phyloP scores from a whole-genome alignment of 208 protist genomes.

The Tetramitus jugosus region DNA sequence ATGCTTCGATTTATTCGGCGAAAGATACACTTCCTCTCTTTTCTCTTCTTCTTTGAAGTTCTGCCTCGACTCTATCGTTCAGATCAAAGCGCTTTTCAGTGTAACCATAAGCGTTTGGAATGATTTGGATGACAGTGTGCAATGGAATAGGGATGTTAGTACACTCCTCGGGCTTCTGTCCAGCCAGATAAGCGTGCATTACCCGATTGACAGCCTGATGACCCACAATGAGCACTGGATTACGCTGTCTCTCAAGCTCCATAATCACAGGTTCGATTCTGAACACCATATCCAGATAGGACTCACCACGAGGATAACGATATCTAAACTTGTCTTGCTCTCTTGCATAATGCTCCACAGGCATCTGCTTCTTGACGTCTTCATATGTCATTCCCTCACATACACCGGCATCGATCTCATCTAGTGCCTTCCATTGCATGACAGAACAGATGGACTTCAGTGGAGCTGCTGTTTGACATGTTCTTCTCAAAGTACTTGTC shows the following conservation, averaged over 20 bases:
- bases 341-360: neutral
- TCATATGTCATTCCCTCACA: slow-evolving; percentile 15
- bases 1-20: neutral
- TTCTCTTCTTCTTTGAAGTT: neutral
- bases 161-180: neutral
- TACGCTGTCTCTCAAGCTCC: slow-evolving; percentile 1
- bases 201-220: slow-evolving; percentile 19
- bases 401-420: slow-evolving; percentile 13
- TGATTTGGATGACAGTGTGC: slow-evolving; percentile 14
- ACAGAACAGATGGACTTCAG: neutral
- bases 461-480: neutral
- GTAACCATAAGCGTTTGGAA: slow-evolving; percentile 16
- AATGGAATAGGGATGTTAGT: slow-evolving; percentile 4
- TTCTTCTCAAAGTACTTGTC: slow-evolving; percentile 14
- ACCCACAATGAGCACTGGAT: neutral
- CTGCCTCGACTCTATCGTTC: neutral
- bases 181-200: slow-evolving; percentile 3
- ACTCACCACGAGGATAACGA: neutral
- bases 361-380: neutral
- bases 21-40: neutral
- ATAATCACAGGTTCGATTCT: slow-evolving; percentile 13
- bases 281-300: slow-evolving; percentile 13
- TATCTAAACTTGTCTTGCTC: slow-evolving; percentile 16
- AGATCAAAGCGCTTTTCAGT: slow-evolving; percentile 3
- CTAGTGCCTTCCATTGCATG: neutral